Base-by-base conservation (phyloP, 768 basidiomycete genomes). In the Psilocybe subaeruginosa region DNA sequence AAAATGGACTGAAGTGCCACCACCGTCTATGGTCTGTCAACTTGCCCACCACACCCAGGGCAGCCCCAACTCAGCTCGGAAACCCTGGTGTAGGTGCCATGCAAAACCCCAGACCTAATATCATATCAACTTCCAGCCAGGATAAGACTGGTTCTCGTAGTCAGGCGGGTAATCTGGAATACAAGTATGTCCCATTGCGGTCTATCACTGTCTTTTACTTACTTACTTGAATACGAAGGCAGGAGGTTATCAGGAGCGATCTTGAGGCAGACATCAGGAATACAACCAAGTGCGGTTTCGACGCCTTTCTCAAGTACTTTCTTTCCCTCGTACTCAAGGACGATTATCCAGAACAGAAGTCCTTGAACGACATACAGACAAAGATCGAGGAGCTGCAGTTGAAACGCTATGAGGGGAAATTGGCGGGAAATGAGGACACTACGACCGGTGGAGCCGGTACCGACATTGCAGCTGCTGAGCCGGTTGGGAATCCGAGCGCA, bases 301-400 rank as follows among this genome's bases (percentile, higher is more conserved):
- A 60, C 27, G 4, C 33, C 8, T 16, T 60, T 29, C 16, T 54
- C 8, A 39, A 54, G 17, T 55, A 61, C 16, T 55, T 56, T 61
- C 19, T 56, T 16, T 61, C 54, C 37, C 14, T 49, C 5, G 17
- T 33, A 23, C 31, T 61, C 23, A 29, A 50, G 19, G 8, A 8
- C 1, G 23, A 61, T 14, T 27, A 23, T 17, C 4, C 30, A 8
- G 35, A 55, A 9, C 56, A 41, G 47, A 30, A 9, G 11, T 2
- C 12, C 3, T 30, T 61, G 47, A 47, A 61, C 30, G 16, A n/a
- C 4, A 11, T 61, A n/a, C 60, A 61, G 48, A 23, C 8, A 8
- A 2, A 30, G 27, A 61, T 61, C 47, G 54, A 61, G 49, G 14
- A 51, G 16, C 37, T 61, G 27, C 60, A 61, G 33, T 30, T 29